Evolutionary conservation across 2,329 filamentous ascomycete species (phyloP).

Genomic region (Pestalotiopsis sp.): DNA sequence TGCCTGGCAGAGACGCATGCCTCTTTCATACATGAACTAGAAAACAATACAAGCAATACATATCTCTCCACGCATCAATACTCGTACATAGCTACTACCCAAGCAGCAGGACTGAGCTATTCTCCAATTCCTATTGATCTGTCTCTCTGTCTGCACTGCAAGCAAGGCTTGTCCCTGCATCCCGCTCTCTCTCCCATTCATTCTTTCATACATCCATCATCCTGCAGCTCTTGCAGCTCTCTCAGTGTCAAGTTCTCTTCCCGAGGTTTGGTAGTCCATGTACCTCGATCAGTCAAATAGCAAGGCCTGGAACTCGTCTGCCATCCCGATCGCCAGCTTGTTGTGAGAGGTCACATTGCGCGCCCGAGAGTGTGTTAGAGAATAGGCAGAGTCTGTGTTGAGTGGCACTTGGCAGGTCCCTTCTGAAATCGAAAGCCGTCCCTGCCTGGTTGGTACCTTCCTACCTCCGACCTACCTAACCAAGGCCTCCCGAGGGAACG

Average conservation of each 20-base stretch:
- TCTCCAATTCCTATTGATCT: too few relatives aligned
- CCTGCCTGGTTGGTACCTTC: not conserved
- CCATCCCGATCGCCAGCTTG: not conserved
- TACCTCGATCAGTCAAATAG: not conserved
- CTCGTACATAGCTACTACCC: too few relatives aligned
- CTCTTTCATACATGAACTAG: not conserved
- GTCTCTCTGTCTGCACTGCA: not conserved
- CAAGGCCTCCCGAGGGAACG: too few relatives aligned
- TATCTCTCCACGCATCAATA: not conserved
- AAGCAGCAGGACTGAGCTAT: too few relatives aligned
- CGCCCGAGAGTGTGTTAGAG: conserved; percentile 12
- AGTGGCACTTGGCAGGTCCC: not conserved
- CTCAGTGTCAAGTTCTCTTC: not conserved
- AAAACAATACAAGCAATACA: not conserved
- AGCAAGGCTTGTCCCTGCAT: not conserved
- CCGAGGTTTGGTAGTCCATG: not conserved
- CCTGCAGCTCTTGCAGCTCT: not conserved
- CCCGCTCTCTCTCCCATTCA: not conserved
- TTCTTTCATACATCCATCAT: not conserved
- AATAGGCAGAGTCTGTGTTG: conserved; percentile 7
- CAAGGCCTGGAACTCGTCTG: not conserved
- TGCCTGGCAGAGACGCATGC: not conserved
- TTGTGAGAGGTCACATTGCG: conserved; percentile 10
- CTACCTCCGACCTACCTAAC: not conserved
- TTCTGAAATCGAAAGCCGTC: not conserved